Evolutionary conservation across 805 yeast genomes (phyloP), one percentile per base, ranked within the genome.

Genomic region (Yamadazyma sp.): DNA sequence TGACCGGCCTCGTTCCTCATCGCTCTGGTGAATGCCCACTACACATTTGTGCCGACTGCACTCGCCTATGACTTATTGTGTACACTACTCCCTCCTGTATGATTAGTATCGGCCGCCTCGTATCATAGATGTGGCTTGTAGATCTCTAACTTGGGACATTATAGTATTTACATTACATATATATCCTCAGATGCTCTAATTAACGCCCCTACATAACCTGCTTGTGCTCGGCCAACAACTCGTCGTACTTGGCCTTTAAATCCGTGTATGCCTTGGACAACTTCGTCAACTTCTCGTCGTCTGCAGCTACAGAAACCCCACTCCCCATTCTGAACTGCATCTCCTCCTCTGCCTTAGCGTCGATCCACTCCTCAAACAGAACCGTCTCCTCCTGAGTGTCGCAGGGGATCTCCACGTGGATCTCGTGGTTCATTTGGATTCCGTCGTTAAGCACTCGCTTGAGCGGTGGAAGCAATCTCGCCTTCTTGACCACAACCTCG

Each of bases 201-300:
- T n/a, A n/a, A n/a, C n/a, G n/a, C n/a, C n/a, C n/a, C n/a, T n/a
- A n/a, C 30, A 36, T 16, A 24, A 28, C 29, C 35, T 67, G 58
- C 18, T 71, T 57, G 48, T 78, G 80, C 41, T 78, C 78, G 14
- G 62, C 57, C 44, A 68, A 71, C 46, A 82, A 62, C 40, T 73
- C 75, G 47, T 81, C 84, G 52, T 83, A 81, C 62, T 77, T 73
- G 18, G 62, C 59, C 55, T 80, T 72, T 44, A 83, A 57, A 20
- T 79, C 80, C 9, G 64, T 60, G 59, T 83, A 82, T 2, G 84
- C 86, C 12, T 65, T 59, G 0, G 80, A 73, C n/a, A 80, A 59
- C 44, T 68, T 69, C 10, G 59, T 59, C 14, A 82, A 55, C 44
- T 79, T 72, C 10, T 28, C 34, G 22, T 53, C 61, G 32, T 54